These are phyloP conservation scores for Yarrowia sp. DNA, from an alignment of 805 yeast species.

Conservation along the genomic window DNA sequence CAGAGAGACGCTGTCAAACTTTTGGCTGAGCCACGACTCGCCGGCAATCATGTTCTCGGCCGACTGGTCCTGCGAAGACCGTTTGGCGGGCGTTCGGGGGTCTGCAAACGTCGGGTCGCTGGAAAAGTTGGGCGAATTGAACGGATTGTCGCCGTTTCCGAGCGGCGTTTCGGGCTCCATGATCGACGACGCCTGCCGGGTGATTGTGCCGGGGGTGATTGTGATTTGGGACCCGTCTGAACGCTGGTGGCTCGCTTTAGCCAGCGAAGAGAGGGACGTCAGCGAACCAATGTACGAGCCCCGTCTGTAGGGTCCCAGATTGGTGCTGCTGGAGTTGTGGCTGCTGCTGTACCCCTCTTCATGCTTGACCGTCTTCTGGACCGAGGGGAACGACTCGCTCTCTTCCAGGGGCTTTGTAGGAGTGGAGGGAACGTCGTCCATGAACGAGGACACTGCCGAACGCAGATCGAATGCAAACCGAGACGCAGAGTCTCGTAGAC, in stretches of 20 bases:
- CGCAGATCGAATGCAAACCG: constrained; percentile 35
- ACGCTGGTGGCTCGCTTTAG: constrained; percentile 29
- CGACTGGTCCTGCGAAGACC: constrained; percentile 23
- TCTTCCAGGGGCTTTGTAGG: constrained; percentile 30
- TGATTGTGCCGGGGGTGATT: constrained; percentile 22
- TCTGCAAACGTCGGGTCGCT: constrained; percentile 17
- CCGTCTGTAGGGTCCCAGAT: constrained; percentile 7
- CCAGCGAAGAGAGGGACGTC: constrained; percentile 20
- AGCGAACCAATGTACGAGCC: constrained; percentile 22
- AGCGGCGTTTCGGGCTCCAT: constrained; percentile 27
- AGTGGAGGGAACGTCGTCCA: constrained; percentile 36
- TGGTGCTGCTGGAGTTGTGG: neutral
- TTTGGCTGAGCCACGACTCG: constrained; percentile 52
- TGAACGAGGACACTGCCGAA: constrained; percentile 22
- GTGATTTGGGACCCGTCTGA: constrained; percentile 34
- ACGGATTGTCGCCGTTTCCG: constrained; percentile 22
- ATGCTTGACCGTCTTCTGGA: neutral
- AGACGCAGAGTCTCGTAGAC: constrained; percentile 21
- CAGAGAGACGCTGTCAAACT: constrained; percentile 70
- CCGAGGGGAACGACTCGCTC: constrained; percentile 12
- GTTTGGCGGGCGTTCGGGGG: constrained; percentile 38
- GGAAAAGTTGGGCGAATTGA: constrained; percentile 33
- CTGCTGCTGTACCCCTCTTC: neutral
- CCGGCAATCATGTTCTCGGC: constrained; percentile 38
- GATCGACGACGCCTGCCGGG: constrained; percentile 17